Percentiles rank a stretch among this genome's conserved stretches.
These are phyloP conservation scores for Spathaspora girioi DNA, from an alignment of 805 yeast species.

Conservation along the genomic window DNA sequence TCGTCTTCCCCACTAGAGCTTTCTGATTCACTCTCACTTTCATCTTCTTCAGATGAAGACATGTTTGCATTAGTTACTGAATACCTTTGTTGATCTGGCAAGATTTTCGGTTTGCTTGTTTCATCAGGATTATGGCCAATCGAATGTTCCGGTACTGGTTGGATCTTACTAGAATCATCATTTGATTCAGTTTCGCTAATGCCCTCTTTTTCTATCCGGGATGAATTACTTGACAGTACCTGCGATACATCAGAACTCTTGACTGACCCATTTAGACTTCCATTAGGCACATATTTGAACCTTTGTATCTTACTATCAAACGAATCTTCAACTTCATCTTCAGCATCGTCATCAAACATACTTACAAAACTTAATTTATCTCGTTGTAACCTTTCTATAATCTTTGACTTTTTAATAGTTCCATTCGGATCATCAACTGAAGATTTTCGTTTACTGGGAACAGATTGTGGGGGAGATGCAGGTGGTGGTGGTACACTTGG, in stretches of 20 bases:
- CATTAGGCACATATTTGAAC: slow-evolving; percentile 7
- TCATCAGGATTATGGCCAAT: too few species aligned
- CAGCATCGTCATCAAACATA: slow-evolving; percentile 1
- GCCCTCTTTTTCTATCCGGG: not conserved
- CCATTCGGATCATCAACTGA: not conserved
- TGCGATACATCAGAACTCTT: not conserved
- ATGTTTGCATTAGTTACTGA: too few species aligned
- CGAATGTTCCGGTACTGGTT: not conserved
- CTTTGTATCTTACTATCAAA: slow-evolving; percentile 3
- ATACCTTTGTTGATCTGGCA: too few species aligned
- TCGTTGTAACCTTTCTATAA: slow-evolving; percentile 5
- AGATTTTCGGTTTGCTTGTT: too few species aligned
- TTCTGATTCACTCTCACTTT: not conserved
- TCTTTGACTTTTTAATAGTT: slow-evolving; percentile 7
- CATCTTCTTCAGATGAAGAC: not conserved
- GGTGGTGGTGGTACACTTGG: not conserved
- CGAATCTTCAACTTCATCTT: slow-evolving; percentile 3
- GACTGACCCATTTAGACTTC: not conserved
- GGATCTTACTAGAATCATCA: not conserved
- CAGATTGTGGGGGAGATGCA: not conserved
- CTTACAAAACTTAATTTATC: slow-evolving; percentile 6
- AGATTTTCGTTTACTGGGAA: not conserved
- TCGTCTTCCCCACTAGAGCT: not conserved
- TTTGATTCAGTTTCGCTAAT: not conserved
- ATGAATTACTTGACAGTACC: not conserved